phyloP scores from a whole-genome alignment of 331 rosid genomes.

The Malus hybrid region DNA sequence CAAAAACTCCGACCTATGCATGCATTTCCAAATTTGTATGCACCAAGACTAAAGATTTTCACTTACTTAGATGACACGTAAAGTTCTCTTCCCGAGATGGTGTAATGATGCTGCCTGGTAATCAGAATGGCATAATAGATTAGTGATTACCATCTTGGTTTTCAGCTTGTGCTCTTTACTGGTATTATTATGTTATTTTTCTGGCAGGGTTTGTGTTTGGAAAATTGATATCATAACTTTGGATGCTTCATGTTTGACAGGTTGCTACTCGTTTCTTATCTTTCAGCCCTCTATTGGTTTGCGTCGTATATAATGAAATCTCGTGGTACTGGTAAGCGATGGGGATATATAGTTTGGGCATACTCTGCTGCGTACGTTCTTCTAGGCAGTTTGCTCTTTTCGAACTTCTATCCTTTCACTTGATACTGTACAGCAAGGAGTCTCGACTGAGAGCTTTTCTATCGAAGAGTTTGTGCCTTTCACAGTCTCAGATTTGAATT shows the following conservation, averaged over 20 bases:
- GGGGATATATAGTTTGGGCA: slow-evolving; percentile 78
- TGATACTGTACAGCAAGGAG: slow-evolving; percentile 17
- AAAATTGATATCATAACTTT: background rate
- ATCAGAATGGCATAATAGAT: background rate
- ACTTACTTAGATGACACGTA: background rate
- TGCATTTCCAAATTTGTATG: background rate
- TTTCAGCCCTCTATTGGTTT: slow-evolving; percentile 92
- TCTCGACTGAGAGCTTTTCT: background rate
- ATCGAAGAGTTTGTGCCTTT: background rate
- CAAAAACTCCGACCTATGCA: background rate
- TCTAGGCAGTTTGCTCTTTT: slow-evolving; percentile 79
- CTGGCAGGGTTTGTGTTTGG: no score
- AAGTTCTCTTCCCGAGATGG: background rate
- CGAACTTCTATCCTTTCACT: slow-evolving; percentile 91
- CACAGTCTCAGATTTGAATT: background rate
- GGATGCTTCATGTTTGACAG: slow-evolving; percentile 29
- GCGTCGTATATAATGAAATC: slow-evolving; percentile 53
- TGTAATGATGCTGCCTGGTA: background rate
- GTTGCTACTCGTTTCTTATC: slow-evolving; percentile 93
- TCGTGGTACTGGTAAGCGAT: slow-evolving; percentile 26
- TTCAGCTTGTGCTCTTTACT: background rate
- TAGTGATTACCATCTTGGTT: background rate
- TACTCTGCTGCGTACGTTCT: slow-evolving; percentile 70
- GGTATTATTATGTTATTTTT: background rate
- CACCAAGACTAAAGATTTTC: background rate